phyloP scores from a whole-genome alignment of 108 stramenopile genomes.

The Aureococcus anophagefferens region DNA sequence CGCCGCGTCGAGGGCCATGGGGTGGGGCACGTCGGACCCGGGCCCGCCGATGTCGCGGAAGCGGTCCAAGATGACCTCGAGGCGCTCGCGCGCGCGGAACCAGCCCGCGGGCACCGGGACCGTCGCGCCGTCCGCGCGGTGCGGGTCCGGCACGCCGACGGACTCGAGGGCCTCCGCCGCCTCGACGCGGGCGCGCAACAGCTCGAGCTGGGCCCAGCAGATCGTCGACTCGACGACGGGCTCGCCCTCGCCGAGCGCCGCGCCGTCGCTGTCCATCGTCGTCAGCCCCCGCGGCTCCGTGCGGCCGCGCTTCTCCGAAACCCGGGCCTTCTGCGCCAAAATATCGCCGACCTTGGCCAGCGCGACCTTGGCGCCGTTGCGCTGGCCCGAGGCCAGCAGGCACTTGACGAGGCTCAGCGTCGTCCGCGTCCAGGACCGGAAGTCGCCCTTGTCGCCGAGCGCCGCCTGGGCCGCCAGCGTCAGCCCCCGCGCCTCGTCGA shows the following conservation, averaged over 20 bases:
- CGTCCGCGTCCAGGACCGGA: not conserved
- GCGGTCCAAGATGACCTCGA: too few species aligned
- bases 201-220: not conserved
- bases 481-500: conserved; percentile 6
- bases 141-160: too few species aligned
- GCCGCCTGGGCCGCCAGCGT: not conserved
- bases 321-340: not conserved
- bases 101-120: too few species aligned
- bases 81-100: too few species aligned
- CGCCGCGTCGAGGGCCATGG: too few species aligned
- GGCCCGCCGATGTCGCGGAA: too few species aligned
- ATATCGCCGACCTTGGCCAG: not conserved
- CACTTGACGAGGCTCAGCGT: not conserved
- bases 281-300: too few species aligned
- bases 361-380: not conserved
- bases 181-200: not conserved
- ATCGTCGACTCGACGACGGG: not conserved
- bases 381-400: not conserved
- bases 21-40: too few species aligned
- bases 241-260: too few species aligned
- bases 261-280: not conserved
- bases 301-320: too few species aligned
- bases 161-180: too few species aligned
- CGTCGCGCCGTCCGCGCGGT: too few species aligned
- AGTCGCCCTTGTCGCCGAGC: not conserved